These are phyloP conservation scores for Saturnispora serradocipensis DNA, from an alignment of 805 yeast species.

Conservation along the genomic window DNA sequence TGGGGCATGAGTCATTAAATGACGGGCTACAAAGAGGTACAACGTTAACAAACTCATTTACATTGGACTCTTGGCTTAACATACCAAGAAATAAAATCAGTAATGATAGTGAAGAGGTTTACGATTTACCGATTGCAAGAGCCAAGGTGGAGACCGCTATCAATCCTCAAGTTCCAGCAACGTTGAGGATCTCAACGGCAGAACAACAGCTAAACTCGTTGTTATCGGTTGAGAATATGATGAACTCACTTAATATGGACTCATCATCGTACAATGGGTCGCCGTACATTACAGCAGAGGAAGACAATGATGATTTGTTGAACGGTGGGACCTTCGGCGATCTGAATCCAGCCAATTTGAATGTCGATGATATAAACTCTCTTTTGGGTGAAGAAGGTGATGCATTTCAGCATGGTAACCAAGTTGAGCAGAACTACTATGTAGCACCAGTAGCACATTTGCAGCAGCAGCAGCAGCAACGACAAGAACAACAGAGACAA, in stretches of 20 bases:
- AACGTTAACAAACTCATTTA: background rate
- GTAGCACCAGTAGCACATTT: background rate
- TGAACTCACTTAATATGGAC: background rate
- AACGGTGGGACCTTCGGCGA: background rate
- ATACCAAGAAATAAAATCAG: background rate
- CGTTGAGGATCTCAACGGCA: background rate
- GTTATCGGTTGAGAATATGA: background rate
- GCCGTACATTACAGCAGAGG: slow-evolving; percentile 4
- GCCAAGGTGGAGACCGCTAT: background rate
- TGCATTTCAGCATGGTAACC: background rate
- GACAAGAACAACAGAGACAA: background rate
- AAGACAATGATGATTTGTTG: background rate
- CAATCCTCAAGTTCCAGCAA: background rate
- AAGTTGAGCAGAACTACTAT: background rate
- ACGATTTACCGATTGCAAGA: background rate
- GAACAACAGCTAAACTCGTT: background rate
- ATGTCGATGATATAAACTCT: background rate
- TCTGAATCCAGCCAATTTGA: background rate
- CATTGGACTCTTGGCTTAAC: slow-evolving; percentile 4
- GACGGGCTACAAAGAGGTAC: background rate
- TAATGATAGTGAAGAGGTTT: background rate
- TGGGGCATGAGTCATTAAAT: background rate
- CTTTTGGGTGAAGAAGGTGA: slow-evolving; percentile 3
- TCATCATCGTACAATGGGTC: slow-evolving; percentile 3
- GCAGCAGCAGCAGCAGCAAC: background rate